Conservation (phyloP, 2,329 filamentous ascomycete genomes). For the Gaeumannomyces sp. region DNA sequence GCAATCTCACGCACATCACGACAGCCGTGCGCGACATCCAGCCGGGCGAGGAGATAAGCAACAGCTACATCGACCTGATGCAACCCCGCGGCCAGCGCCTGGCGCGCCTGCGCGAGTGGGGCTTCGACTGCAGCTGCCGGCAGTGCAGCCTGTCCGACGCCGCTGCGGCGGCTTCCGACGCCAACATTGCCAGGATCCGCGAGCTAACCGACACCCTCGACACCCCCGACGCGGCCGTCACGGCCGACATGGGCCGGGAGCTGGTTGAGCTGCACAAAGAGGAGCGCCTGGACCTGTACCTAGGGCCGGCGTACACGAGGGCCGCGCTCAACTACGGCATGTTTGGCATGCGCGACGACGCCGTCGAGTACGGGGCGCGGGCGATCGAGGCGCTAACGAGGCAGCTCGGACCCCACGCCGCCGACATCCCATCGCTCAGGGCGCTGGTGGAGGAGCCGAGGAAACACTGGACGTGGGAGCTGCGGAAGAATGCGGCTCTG, state of each 20-base stretch:
- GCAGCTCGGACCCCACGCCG: slow-evolving; percentile 24
- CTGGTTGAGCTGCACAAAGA: slow-evolving; percentile 26
- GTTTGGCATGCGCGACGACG: slow-evolving; percentile 27
- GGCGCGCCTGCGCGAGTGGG: slow-evolving; percentile 26
- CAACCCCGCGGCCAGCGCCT: slow-evolving; percentile 23
- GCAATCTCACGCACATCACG: slow-evolving; percentile 29
- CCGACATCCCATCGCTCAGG: slow-evolving; percentile 26
- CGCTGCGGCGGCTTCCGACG: slow-evolving; percentile 25
- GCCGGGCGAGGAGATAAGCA: slow-evolving; percentile 30
- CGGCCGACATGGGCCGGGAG: slow-evolving; percentile 23
- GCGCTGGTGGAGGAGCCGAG: slow-evolving; percentile 24
- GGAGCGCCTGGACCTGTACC: slow-evolving; percentile 27
- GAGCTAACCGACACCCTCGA: slow-evolving; percentile 22
- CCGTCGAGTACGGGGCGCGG: slow-evolving; percentile 24
- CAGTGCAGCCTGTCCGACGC: slow-evolving; percentile 21
- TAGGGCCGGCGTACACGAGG: slow-evolving; percentile 29
- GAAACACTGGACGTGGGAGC: slow-evolving; percentile 28
- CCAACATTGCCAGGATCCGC: slow-evolving; percentile 23
- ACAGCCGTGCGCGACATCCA: slow-evolving; percentile 30
- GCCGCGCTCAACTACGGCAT: slow-evolving; percentile 33
- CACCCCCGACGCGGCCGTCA: slow-evolving; percentile 17
- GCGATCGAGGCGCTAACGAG: slow-evolving; percentile 26
- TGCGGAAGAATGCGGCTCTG: not conserved
- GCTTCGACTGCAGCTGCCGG: slow-evolving; percentile 29
- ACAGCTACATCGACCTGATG: slow-evolving; percentile 29